A percentile compares a stretch with the other conserved stretches of the same genome.
Conservation (phyloP, 306 rosid species). For the Vigna nakashimae region DNA sequence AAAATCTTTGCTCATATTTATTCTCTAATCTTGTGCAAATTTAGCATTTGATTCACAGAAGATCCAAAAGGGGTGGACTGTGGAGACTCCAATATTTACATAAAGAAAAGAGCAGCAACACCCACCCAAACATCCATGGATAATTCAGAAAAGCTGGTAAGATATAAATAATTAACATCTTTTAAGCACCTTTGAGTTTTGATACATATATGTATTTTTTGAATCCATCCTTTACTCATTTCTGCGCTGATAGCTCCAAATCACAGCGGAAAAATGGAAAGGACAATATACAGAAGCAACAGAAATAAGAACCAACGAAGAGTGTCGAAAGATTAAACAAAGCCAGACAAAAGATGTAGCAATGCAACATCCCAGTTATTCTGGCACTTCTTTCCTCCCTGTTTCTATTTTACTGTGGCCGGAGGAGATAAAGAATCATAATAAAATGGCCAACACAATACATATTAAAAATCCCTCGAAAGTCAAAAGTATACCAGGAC, state of each 20-base stretch:
- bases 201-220: slow-evolving; percentile 1
- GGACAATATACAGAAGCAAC: neutral
- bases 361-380: slow-evolving; percentile 17
- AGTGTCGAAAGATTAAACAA: slow-evolving; percentile 4
- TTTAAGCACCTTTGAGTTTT: neutral
- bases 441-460: slow-evolving; percentile 9
- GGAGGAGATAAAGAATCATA: slow-evolving; percentile 13
- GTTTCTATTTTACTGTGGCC: neutral
- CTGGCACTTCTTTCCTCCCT: neutral
- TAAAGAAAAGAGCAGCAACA: neutral
- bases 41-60: neutral
- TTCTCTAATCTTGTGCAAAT: neutral
- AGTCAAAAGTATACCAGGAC: slow-evolving; percentile 17
- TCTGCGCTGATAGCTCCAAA: neutral
- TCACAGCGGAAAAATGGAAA: neutral
- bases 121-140: neutral
- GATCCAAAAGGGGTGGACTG: neutral
- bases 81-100: neutral
- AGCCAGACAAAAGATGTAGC: neutral
- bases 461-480: neutral
- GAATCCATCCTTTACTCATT: neutral
- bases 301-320: neutral
- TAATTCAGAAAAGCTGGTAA: neutral
- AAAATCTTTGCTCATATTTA: too few species aligned
- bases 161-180: neutral